Base-by-base conservation (phyloP, 139 green algal genomes). In the Chlorella sp. region DNA sequence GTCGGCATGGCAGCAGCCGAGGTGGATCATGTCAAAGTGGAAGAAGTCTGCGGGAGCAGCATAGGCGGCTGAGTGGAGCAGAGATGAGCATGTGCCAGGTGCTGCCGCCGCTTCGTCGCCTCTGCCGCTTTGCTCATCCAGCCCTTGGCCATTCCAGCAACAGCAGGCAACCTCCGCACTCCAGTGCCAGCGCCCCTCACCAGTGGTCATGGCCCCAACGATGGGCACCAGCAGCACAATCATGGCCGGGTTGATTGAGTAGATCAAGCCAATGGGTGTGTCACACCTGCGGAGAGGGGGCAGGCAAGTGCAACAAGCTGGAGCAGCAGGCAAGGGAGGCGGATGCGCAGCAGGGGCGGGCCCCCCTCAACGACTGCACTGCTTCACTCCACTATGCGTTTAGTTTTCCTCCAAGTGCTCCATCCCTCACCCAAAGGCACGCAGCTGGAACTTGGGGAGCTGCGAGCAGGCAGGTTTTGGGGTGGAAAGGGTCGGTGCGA, bases 21-120 rank as follows among this genome's bases (percentile, higher is more conserved):
- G 86, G 86, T 94, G 90, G 36, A 94, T 92, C 83, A 93, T 89
- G 85, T 94, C 90, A 73, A 93, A 93, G 80, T 90, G 89, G 9
- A 69, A 40, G 38, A 87, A 85, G 46, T 73, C 69, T 41, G 89
- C 72, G 40, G 73, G 32, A 20, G n/a, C n/a, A n/a, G n/a, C n/a
- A n/a, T n/a, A n/a, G n/a, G n/a, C n/a, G n/a, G n/a, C n/a, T n/a
- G n/a, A n/a, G n/a, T n/a, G n/a, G n/a, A n/a, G n/a, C n/a, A n/a
- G n/a, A n/a, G n/a, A n/a, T n/a, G n/a, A n/a, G n/a, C n/a, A n/a
- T n/a, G n/a, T n/a, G n/a, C n/a, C n/a, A 65, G 56, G 3, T 3
- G 7, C 13, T 9, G 56, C 56, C 26, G 56, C 56, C 13, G 22
- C 56, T 65, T 24, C 22, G 22, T 24, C 13, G 56, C 30, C 7